A percentile compares a stretch with the other conserved stretches of the same genome.
phyloP scores from a whole-genome alignment of 2,329 filamentous ascomycete genomes.

The Aspergillus novofumigatus region DNA sequence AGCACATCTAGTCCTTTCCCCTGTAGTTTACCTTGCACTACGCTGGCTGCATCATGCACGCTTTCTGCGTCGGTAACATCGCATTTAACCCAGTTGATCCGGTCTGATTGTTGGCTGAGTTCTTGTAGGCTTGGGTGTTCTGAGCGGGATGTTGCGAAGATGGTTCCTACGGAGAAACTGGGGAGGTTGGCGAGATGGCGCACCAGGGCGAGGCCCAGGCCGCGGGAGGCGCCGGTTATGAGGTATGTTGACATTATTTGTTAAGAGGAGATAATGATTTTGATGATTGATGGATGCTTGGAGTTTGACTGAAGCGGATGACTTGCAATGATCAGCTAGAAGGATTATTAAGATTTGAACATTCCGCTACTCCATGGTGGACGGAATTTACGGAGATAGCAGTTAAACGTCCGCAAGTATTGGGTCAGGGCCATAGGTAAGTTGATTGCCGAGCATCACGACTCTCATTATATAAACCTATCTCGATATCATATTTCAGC shows the following conservation, averaged over 20 bases:
- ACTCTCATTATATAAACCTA: neutral
- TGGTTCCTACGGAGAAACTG: conserved; percentile 29
- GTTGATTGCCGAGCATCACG: neutral
- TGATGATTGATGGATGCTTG: neutral
- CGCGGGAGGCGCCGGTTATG: conserved; percentile 35
- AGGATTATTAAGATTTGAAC: neutral
- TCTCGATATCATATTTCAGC: neutral
- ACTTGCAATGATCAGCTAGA: neutral
- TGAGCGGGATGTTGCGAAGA: conserved; percentile 42
- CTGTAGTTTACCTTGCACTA: conserved; percentile 30
- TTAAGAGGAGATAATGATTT: neutral
- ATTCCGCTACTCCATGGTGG: neutral
- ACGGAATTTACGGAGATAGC: neutral
- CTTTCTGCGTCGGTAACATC: conserved; percentile 35
- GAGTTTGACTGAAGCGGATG: neutral
- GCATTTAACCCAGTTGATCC: conserved; percentile 35
- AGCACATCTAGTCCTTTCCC: conserved; percentile 45
- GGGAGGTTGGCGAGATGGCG: conserved; percentile 29
- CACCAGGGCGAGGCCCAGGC: conserved; percentile 34
- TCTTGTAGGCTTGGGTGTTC: conserved; percentile 30
- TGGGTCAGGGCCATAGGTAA: too few species aligned
- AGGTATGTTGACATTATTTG: conserved; percentile 38
- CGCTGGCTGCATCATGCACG: conserved; percentile 30
- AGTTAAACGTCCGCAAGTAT: too few species aligned
- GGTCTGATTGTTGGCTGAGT: conserved; percentile 31